A percentile compares a stretch with the other conserved stretches of the same genome.
These are phyloP conservation scores for Cercospora sojina DNA, from an alignment of 2,329 filamentous ascomycete genomes.

Conservation along the genomic window DNA sequence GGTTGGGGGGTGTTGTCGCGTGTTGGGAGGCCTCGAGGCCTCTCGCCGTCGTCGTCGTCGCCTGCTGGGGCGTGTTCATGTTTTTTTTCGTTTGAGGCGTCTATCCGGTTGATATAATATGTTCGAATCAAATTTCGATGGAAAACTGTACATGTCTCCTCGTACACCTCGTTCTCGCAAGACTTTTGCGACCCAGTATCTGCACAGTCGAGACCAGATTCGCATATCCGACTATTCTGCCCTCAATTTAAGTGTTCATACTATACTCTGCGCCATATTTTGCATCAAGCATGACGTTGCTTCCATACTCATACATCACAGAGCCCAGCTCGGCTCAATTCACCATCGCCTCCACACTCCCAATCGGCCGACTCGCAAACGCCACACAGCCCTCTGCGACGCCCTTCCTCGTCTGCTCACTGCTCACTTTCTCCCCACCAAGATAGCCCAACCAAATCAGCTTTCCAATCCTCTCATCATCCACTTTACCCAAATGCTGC, in stretches of 20 bases:
- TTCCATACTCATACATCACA: neutral
- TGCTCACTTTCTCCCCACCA: conserved; percentile 81
- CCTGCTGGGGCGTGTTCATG: too few species aligned
- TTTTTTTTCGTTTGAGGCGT: too few species aligned
- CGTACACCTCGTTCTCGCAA: neutral
- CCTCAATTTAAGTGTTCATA: neutral
- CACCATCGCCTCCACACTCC: conserved; percentile 80
- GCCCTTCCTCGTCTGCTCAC: conserved; percentile 73
- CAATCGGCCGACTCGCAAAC: conserved; percentile 83
- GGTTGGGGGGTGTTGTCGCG: too few species aligned
- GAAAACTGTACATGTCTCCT: neutral
- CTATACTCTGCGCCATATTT: neutral
- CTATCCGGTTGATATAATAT: too few species aligned
- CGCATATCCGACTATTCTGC: neutral
- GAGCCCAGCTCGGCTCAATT: neutral
- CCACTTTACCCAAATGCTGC: conserved; percentile 66
- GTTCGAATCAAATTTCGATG: neutral
- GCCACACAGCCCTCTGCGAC: conserved; percentile 86
- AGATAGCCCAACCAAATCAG: conserved; percentile 89
- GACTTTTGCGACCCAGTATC: neutral
- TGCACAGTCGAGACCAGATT: neutral
- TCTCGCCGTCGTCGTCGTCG: too few species aligned
- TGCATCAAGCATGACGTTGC: neutral
- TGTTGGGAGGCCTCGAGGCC: too few species aligned
- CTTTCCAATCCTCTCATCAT: conserved; percentile 76